A percentile compares a stretch with the other conserved stretches of the same genome.
These are phyloP conservation scores for Quercus ilex DNA, from an alignment of 306 rosid species.

Conservation along the genomic window DNA sequence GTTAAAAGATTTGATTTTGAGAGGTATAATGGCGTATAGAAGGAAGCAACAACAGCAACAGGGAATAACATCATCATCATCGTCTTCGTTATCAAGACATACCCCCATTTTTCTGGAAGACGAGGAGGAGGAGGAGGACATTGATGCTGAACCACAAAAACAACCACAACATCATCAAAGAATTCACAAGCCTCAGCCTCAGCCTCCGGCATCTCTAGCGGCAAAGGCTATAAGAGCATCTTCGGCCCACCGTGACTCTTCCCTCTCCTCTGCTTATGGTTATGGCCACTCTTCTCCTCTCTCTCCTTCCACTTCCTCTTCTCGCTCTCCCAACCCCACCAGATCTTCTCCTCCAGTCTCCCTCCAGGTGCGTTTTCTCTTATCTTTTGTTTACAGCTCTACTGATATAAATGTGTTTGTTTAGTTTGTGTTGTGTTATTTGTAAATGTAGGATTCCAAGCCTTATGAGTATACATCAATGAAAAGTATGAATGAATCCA, in stretches of 20 bases:
- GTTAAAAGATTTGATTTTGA: too few species aligned
- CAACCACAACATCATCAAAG: slow-evolving; percentile 7
- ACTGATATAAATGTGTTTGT: not conserved
- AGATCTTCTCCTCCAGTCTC: slow-evolving; percentile 23
- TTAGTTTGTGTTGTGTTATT: not conserved
- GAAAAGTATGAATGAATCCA: slow-evolving; percentile 69
- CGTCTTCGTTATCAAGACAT: too few species aligned
- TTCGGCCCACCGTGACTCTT: slow-evolving; percentile 81
- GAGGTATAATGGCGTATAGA: too few species aligned
- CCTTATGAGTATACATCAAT: slow-evolving; percentile 71
- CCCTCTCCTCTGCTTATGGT: slow-evolving; percentile 85
- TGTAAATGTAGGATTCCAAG: slow-evolving; percentile 50
- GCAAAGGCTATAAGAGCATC: slow-evolving; percentile 94
- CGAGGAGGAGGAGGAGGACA: too few species aligned
- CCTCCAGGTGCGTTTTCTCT: slow-evolving; percentile 1
- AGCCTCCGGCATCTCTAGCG: slow-evolving; percentile 65
- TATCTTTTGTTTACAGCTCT: not conserved
- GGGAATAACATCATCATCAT: too few species aligned
- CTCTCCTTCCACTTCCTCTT: slow-evolving; percentile 3
- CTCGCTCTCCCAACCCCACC: slow-evolving; percentile 11
- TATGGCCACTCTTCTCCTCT: slow-evolving; percentile 29
- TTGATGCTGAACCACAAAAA: not conserved
- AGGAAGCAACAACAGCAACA: too few species aligned
- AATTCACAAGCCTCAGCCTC: slow-evolving; percentile 30
- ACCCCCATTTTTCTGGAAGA: too few species aligned